Evolutionary conservation across 2,329 filamentous ascomycete species (phyloP), one percentile per base, ranked within the genome.

Genomic region (Fusarium pseudonygamai): DNA sequence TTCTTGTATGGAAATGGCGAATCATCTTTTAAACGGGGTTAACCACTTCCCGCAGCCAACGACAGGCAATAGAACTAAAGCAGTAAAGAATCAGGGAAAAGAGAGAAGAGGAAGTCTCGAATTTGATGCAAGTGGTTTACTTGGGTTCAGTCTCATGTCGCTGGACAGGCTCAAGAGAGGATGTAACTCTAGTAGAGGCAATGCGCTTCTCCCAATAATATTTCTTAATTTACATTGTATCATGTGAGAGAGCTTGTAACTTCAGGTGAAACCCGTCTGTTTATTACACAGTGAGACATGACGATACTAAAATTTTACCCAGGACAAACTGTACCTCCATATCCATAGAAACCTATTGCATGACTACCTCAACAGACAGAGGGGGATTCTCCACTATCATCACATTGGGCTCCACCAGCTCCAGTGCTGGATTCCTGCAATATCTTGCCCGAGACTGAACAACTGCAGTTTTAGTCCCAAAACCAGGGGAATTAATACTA

Each of bases 91-190:
- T 3, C 7, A 9, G 26, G 13, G 36, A 5, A 2, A 24, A 36
- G 52, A n/a, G 52, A 3, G 12, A 34, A 36, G n/a, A 5, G 22
- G 2, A 0, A 6, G 26, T 2, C 4, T 14, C 0, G 4, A 15
- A 20, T 15, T 3, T 26, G 13, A 37, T 37, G n/a, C 2, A 3
- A 26, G 1, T 15, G n/a, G 12, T 20, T 8, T 20, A 12, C 4
- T 26, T 15, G 8, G n/a, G 7, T 6, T 24, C 7, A 20, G 36
- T 20, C 15, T 15, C 15, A 7, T 3, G 15, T 36, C 16, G 16
- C 8, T 7, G 7, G 34, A 36, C 7, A 36, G 34, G 30, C 14
- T 12, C 14, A 32, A 32, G 30, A 32, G 30, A 32, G 30, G 30
- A 32, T 32, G 13, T 32, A 32, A 32, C 30, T 32, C 30, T 14